Conservation (phyloP, 345 rosid species). For the Hevea brasiliensis region DNA sequence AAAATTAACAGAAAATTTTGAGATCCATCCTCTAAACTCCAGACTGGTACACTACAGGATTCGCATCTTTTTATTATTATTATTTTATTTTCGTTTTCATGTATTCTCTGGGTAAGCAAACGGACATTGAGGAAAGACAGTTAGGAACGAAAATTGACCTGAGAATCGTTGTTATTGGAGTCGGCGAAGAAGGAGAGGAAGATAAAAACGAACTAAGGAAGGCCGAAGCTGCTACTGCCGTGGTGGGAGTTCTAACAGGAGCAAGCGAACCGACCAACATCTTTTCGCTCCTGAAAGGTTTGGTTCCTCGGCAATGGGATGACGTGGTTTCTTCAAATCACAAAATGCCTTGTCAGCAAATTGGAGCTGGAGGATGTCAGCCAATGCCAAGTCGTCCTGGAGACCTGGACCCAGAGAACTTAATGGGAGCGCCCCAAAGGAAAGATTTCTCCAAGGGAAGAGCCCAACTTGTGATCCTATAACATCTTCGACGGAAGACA, state of each 20-base stretch:
- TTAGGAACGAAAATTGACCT: conserved; percentile 27
- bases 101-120: not conserved
- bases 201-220: conserved; percentile 37
- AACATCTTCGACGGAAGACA: no score
- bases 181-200: conserved; percentile 34
- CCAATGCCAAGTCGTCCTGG: no score
- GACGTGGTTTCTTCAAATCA: conserved; percentile 14
- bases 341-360: not conserved
- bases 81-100: not conserved
- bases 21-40: conserved; percentile 7
- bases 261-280: conserved; percentile 24
- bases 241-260: conserved; percentile 15
- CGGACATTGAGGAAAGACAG: not conserved
- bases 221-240: conserved; percentile 34
- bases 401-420: not conserved
- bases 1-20: no score
- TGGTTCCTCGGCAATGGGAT: not conserved
- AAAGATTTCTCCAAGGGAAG: not conserved
- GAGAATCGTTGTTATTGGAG: conserved; percentile 41
- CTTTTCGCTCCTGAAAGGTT: no score
- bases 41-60: not conserved
- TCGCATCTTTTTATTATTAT: not conserved
- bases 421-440: no score
- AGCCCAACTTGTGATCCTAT: not conserved
- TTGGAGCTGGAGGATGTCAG: not conserved